Percentiles rank a stretch among this genome's conserved stretches.
Conservation (phyloP, 2,329 filamentous ascomycete species). For the Ustilaginoidea virens region DNA sequence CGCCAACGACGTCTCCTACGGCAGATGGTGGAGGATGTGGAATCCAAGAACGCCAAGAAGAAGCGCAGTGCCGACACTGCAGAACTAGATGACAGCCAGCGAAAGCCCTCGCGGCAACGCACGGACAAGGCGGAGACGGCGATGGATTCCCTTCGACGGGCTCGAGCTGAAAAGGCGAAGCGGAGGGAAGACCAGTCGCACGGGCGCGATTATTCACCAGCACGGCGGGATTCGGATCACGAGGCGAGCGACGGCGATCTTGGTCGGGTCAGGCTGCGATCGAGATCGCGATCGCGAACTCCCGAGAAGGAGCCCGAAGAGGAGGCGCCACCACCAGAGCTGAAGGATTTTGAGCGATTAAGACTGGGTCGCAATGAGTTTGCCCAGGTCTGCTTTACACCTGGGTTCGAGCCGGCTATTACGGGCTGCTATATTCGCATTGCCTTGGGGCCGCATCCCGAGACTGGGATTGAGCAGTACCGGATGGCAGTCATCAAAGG, state of each 20-base stretch:
- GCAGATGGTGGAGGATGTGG: slow-evolving; percentile 56
- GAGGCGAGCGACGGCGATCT: slow-evolving; percentile 69
- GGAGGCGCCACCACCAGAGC: slow-evolving; percentile 52
- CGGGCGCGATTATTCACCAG: slow-evolving; percentile 36
- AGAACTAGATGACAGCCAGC: slow-evolving; percentile 60
- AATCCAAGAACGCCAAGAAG: slow-evolving; percentile 36
- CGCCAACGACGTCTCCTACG: slow-evolving; percentile 72
- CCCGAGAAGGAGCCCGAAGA: slow-evolving; percentile 52
- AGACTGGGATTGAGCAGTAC: slow-evolving; percentile 63
- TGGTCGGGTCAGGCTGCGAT: slow-evolving; percentile 44
- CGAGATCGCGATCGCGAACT: slow-evolving; percentile 31
- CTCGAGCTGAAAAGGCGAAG: slow-evolving; percentile 43
- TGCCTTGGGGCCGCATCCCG: slow-evolving; percentile 61
- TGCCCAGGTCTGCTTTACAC: slow-evolving; percentile 83
- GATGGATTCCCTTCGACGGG: slow-evolving; percentile 54
- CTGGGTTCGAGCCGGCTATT: slow-evolving; percentile 71
- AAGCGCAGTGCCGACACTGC: slow-evolving; percentile 67
- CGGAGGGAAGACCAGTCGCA: slow-evolving; percentile 39
- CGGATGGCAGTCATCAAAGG: slow-evolving; percentile 81
- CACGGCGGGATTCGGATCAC: slow-evolving; percentile 26
- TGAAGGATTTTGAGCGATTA: slow-evolving; percentile 72
- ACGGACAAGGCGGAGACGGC: slow-evolving; percentile 39
- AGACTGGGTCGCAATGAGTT: slow-evolving; percentile 77
- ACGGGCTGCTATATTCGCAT: slow-evolving; percentile 76
- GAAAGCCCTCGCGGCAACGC: slow-evolving; percentile 59